Conservation (phyloP, 495 filamentous ascomycete genomes). For the Aspergillus ostianus region DNA sequence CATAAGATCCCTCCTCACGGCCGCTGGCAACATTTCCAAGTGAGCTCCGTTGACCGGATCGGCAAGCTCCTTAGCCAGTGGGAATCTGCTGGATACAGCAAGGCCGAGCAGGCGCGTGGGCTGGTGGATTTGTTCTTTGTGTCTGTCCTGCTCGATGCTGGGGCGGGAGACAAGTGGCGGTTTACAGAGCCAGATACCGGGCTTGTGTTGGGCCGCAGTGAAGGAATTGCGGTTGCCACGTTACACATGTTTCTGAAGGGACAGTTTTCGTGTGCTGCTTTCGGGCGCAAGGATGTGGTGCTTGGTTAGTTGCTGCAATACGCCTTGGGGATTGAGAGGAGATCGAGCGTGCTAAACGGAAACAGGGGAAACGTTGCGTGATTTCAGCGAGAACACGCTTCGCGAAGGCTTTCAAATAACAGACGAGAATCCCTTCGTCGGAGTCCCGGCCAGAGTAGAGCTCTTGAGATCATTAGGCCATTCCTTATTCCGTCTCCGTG, state of each 20-base stretch:
- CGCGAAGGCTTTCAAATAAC: conserved; percentile 44
- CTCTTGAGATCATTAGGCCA: conserved; percentile 48
- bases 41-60: conserved; percentile 73
- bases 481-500: conserved; percentile 43
- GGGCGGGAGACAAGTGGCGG: conserved; percentile 74
- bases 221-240: conserved; percentile 59
- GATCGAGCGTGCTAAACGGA: background rate
- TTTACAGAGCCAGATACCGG: conserved; percentile 53
- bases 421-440: conserved; percentile 50
- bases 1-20: conserved; percentile 67
- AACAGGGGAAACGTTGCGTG: conserved; percentile 19
- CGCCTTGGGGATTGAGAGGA: background rate
- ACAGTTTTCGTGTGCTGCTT: conserved; percentile 34
- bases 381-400: conserved; percentile 15
- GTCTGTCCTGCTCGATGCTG: conserved; percentile 84
- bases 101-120: conserved; percentile 69
- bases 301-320: conserved; percentile 22
- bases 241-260: conserved; percentile 58
- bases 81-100: conserved; percentile 57
- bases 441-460: conserved; percentile 46
- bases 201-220: conserved; percentile 47
- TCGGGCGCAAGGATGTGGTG: conserved; percentile 21
- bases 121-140: conserved; percentile 84
- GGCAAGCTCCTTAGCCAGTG: conserved; percentile 69
- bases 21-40: conserved; percentile 86